These are phyloP conservation scores for Pichia thaimueangensis DNA, from an alignment of 805 yeast species.

Conservation along the genomic window DNA sequence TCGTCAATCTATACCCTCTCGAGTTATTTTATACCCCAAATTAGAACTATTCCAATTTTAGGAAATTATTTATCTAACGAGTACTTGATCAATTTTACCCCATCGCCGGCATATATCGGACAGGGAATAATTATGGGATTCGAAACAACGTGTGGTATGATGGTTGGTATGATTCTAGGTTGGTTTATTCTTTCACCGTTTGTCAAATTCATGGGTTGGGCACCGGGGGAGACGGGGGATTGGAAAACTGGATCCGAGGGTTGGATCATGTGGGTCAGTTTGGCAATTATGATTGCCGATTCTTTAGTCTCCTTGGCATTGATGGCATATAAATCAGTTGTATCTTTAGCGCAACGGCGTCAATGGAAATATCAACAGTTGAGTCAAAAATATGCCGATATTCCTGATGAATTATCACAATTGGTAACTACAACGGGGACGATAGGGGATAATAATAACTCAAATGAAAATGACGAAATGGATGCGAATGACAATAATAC, in stretches of 20 bases:
- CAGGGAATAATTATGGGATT: conserved; percentile 98
- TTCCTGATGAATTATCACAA: neutral
- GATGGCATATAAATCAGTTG: conserved; percentile 6
- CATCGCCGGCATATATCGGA: conserved; percentile 95
- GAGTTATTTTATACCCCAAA: conserved; percentile 66
- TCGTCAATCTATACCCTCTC: conserved; percentile 69
- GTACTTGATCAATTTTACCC: conserved; percentile 85
- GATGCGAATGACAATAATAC: conserved; percentile 4
- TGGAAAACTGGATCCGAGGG: conserved; percentile 96
- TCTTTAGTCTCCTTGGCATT: conserved; percentile 64
- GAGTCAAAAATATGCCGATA: neutral
- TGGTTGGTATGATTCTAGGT: conserved; percentile 82
- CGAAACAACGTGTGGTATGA: conserved; percentile 85
- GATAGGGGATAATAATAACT: neutral
- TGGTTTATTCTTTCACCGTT: conserved; percentile 91
- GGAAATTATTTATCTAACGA: conserved; percentile 55
- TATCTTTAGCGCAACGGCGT: neutral
- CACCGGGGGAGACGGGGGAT: conserved; percentile 81
- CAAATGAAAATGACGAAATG: neutral
- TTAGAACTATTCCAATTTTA: conserved; percentile 68
- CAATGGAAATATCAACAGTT: neutral
- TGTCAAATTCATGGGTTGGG: conserved; percentile 70
- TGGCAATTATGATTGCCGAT: conserved; percentile 91
- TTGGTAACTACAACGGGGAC: neutral
- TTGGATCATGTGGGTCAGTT: conserved; percentile 92